Conservation (phyloP, 139 green algal genomes). For the Closterium sp. region DNA sequence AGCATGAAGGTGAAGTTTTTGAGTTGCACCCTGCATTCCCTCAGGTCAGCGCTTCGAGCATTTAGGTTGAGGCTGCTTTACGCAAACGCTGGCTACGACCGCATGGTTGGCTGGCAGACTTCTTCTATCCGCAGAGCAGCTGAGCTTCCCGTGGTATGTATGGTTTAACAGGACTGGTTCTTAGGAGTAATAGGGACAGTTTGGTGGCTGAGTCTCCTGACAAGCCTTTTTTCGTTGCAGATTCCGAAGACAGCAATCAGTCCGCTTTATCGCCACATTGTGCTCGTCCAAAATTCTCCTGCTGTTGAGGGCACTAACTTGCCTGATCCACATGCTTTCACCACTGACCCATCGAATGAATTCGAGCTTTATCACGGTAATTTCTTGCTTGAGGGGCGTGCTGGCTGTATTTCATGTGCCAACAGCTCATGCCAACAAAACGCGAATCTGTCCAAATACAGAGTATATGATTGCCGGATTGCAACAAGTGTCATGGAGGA, state of each 20-base stretch:
- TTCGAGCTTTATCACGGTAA: not conserved
- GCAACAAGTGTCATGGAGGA: constrained; percentile 33
- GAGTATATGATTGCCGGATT: constrained; percentile 45
- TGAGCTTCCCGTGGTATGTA: constrained; percentile 18
- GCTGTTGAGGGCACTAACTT: not conserved
- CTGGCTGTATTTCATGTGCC: not conserved
- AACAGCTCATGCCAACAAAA: not conserved
- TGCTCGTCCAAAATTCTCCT: not conserved
- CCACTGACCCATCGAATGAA: not conserved
- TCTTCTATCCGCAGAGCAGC: constrained; percentile 20
- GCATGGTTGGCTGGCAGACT: constrained; percentile 51
- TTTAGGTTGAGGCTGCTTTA: constrained; percentile 27
- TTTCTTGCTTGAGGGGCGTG: not conserved
- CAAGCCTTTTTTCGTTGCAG: not conserved
- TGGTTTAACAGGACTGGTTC: not conserved
- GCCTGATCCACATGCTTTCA: not conserved
- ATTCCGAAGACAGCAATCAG: not conserved
- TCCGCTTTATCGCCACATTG: not conserved
- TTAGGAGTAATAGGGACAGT: not conserved
- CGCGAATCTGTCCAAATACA: not conserved
- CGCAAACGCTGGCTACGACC: constrained; percentile 35
- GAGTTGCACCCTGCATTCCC: not conserved
- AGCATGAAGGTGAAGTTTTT: not conserved
- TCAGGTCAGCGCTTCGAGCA: constrained; percentile 23
- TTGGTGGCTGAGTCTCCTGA: not conserved